A percentile compares a stretch with the other conserved stretches of the same genome.
These are phyloP conservation scores for Termitomyces sp. DNA, from an alignment of 768 basidiomycete genomes.

Conservation along the genomic window DNA sequence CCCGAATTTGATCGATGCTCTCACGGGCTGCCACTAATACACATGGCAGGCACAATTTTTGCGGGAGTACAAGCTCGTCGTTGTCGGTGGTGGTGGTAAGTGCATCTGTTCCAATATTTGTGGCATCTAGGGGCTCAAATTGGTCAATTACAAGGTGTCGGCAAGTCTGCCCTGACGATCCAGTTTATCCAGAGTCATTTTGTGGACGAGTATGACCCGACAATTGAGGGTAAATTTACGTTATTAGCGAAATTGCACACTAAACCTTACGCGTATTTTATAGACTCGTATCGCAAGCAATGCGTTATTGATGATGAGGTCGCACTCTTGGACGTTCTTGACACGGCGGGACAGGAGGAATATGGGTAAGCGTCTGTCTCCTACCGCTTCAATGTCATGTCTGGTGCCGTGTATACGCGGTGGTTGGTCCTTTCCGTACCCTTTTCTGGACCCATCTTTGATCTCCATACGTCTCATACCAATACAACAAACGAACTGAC, in stretches of 20 bases:
- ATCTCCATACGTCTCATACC: background rate
- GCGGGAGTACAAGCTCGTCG: constrained; percentile 97
- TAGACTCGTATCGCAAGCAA: constrained; percentile 96
- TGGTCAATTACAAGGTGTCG: constrained; percentile 36
- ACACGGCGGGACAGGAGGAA: constrained; percentile 98
- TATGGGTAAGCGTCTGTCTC: constrained; percentile 70
- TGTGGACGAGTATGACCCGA: constrained; percentile 92
- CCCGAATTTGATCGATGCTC: background rate
- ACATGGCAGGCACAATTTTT: constrained; percentile 75
- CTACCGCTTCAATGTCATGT: constrained; percentile 7
- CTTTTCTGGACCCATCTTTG: background rate
- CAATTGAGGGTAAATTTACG: constrained; percentile 73
- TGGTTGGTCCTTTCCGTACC: background rate
- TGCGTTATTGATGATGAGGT: constrained; percentile 98
- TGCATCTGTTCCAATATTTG: constrained; percentile 12
- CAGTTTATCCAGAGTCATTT: constrained; percentile 98
- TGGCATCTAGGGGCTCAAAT: constrained; percentile 2
- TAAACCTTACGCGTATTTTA: background rate
- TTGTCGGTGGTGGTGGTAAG: constrained; percentile 95
- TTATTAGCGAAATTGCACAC: background rate
- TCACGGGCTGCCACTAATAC: constrained; percentile 12
- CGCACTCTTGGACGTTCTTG: constrained; percentile 94
- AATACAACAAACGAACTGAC: constrained; percentile 4
- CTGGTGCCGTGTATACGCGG: background rate
- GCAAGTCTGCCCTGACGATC: constrained; percentile 90